phyloP scores from a whole-genome alignment of 2,329 filamentous ascomycete genomes.

The Colletotrichum sp. region DNA sequence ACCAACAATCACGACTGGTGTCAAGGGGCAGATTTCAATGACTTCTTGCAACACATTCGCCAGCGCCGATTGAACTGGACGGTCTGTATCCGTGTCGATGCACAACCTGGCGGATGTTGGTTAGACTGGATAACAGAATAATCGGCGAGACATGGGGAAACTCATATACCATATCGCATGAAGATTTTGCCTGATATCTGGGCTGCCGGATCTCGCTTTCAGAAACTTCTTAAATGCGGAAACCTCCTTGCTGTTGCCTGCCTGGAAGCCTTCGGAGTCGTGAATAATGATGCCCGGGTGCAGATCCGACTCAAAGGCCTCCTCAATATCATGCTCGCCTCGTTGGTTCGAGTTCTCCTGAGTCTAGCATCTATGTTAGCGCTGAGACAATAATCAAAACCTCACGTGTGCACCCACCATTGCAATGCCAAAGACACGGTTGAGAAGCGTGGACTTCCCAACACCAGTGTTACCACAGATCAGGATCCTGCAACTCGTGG shows the following conservation, averaged over 20 bases:
- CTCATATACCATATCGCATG: constrained; percentile 29
- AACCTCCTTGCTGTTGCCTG: constrained; percentile 26
- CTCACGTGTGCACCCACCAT: not conserved
- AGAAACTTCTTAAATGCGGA: constrained; percentile 28
- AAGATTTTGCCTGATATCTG: constrained; percentile 19
- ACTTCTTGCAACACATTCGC: constrained; percentile 28
- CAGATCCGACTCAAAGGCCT: constrained; percentile 30
- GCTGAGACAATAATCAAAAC: too few species aligned
- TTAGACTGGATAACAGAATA: not conserved
- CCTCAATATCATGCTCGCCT: constrained; percentile 30
- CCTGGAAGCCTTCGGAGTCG: constrained; percentile 31
- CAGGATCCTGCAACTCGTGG: constrained; percentile 22
- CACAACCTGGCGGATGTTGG: constrained; percentile 23
- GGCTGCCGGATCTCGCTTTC: constrained; percentile 23
- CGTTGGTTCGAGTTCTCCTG: constrained; percentile 27
- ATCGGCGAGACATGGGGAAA: accelerated
- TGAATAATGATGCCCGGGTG: constrained; percentile 31
- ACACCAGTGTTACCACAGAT: constrained; percentile 31
- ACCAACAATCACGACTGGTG: constrained; percentile 28
- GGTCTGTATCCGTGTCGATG: constrained; percentile 25
- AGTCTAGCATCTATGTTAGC: constrained; percentile 5
- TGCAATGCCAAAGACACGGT: constrained; percentile 28
- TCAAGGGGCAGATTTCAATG: constrained; percentile 20
- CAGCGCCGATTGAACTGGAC: constrained; percentile 28
- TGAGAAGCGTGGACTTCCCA: constrained; percentile 31